These are phyloP conservation scores for Claviceps fusiformis DNA, from an alignment of 2,329 filamentous ascomycete genomes.

Conservation along the genomic window DNA sequence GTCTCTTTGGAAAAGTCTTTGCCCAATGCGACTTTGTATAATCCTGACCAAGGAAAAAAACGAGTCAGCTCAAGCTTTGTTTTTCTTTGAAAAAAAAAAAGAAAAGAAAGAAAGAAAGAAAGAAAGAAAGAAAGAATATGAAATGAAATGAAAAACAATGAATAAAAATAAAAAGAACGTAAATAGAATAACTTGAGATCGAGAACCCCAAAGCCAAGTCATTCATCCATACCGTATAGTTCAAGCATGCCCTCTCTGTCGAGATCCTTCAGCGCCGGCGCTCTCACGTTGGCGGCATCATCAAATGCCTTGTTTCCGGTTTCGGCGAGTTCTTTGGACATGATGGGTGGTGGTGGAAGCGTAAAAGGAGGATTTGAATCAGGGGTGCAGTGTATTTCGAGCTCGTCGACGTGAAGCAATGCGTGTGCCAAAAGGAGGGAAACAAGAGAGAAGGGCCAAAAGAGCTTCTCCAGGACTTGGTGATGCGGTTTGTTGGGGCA, in stretches of 20 bases:
- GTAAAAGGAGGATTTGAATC: no score
- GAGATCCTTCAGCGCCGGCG: not conserved
- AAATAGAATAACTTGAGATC: no score
- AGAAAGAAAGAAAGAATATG: no score
- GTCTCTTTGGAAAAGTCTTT: constrained; percentile 1
- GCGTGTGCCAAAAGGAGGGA: not conserved
- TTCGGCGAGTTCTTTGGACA: not conserved
- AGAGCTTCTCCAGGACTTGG: not conserved
- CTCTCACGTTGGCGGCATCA: not conserved
- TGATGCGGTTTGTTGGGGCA: not conserved
- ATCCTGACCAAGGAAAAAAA: not conserved
- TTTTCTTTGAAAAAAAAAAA: not conserved
- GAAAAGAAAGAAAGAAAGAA: no score
- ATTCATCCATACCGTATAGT: not conserved
- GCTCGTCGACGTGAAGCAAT: not conserved
- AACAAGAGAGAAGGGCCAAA: not conserved
- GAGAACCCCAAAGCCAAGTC: not conserved
- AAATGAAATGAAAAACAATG: no score
- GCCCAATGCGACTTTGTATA: not conserved
- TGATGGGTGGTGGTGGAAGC: not conserved
- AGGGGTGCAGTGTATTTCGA: not conserved
- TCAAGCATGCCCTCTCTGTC: not conserved
- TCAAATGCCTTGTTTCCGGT: not conserved
- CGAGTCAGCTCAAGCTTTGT: not conserved
- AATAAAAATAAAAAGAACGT: no score